Base-by-base conservation (phyloP, 2,329 filamentous ascomycete species). In the Aureobasidium pullulans region DNA sequence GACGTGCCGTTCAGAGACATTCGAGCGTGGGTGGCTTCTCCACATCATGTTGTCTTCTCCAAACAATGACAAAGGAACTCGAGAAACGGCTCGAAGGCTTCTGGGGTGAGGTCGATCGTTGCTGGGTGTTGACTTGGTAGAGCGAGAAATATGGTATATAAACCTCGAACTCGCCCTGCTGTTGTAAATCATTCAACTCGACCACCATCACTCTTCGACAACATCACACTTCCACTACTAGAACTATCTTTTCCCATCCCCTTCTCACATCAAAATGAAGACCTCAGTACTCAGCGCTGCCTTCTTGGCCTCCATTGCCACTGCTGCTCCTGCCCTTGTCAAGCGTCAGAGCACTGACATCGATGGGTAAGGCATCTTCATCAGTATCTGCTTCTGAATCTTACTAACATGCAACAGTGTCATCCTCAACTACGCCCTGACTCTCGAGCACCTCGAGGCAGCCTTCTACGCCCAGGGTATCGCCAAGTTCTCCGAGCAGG, bases 381-480 rank as follows among this genome's bases (percentile, higher is more conserved):
- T 10, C 39, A 8, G 16, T 19, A n/a, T 11, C 9, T 28, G 4
- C 23, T 9, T 9, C 2, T 5, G 29, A 28, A 37, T 31, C 3
- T 16, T 5, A 46, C 57, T 46, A 15, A 39, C 29, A 7, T 28
- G 19, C 15, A 1, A 10, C 40, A 61, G 61, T 19, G 32, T 44
- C 49, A 64, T 77, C 60, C 71, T 77, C 63, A 73, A 75, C 67
- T 77, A 76, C 61, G 75, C 75, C 6, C 65, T 76, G 31, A 76
- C 75, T 6, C 73, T 76, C 2, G 75, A 77, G 67, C 73, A 76
- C 64, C 69, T 76, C 32, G 85, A 88, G 72, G 74, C 81, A 62
- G 77, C 76, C 59, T 88, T 88, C 73, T 88, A 88, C 72, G 72
- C 75, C 39, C 68, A 85, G 50, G 84, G 80, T 39, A 75, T 88